Base-by-base conservation (phyloP, 2,329 filamentous ascomycete species). In the Colletotrichum endophyticum region DNA sequence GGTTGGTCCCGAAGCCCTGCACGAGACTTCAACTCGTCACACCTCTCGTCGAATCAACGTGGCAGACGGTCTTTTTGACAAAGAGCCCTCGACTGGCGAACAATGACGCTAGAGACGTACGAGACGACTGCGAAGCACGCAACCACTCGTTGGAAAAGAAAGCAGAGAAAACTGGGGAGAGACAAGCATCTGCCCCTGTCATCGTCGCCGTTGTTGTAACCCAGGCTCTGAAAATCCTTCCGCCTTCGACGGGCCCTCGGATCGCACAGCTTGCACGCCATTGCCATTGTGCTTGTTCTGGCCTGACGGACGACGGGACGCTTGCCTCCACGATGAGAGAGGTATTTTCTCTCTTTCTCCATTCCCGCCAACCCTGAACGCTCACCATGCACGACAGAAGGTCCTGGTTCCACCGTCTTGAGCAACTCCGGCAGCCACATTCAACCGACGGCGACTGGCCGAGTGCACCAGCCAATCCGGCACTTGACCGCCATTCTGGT, bases 1-100 rank as follows among this genome's bases (percentile, higher is more conserved):
- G 85, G 85, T 86, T 86, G 85, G 85, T 86, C 85, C 88, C 86
- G 85, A 85, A 84, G 85, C 83, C 84, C 84, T 88, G 87, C 86
- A 87, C 84, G 83, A 84, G 84, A 82, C 82, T 84, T 80, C 78
- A 79, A 82, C 79, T 86, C 84, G 84, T 89, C 87, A 89, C 87
- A 88, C 76, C 74, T 72, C 71, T 66, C 66, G 77, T 80, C 87
- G 83, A 88, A 88, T 85, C 80, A 85, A 70, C 72, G 62, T 71
- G 61, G 49, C 28, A 66, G 49, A 73, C n/a, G 64, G 12, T 70
- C 13, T 27, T 53, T 34, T 62, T 28, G 27, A 57, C 74, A 73
- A 70, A 69, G 73, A 49, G 49, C 28, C 66, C 70, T 76, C 57
- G 64, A 73, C 57, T 69, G 44, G 30, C 59, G 44, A 59, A 61